Evolutionary conservation across 116 monocot genomes (phyloP).

Genomic region (Posidonia oceanica): DNA sequence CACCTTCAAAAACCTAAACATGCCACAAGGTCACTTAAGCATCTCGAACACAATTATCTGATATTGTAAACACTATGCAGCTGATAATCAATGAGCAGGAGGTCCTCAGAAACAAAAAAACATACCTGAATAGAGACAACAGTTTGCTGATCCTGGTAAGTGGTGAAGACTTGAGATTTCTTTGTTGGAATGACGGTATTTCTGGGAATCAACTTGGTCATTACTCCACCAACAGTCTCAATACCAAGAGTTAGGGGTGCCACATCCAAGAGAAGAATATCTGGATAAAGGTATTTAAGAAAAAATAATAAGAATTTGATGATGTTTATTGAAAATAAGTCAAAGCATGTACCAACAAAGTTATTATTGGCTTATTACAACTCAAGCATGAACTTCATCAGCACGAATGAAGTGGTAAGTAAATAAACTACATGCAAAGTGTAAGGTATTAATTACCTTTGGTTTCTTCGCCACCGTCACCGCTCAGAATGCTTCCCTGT

Average conservation of each 20-base stretch:
- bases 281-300: slow-evolving; percentile 9
- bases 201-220: slow-evolving; percentile 62
- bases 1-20: slow-evolving; percentile 42
- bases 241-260: slow-evolving; percentile 53
- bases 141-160: slow-evolving; percentile 55
- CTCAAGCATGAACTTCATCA: too few species aligned
- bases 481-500: slow-evolving; percentile 53
- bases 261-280: slow-evolving; percentile 56
- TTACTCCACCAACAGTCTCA: slow-evolving; percentile 62
- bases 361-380: not conserved
- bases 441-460: slow-evolving; percentile 23
- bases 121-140: slow-evolving; percentile 45
- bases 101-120: too few species aligned
- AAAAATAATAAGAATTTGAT: not conserved
- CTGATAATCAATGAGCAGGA: not conserved
- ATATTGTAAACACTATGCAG: not conserved
- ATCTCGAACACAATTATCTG: not conserved
- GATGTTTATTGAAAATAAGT: too few species aligned
- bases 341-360: not conserved
- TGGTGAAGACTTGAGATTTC: slow-evolving; percentile 59
- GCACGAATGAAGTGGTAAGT: not conserved
- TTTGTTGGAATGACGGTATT: slow-evolving; percentile 60
- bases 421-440: too few species aligned
- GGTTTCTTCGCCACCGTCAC: slow-evolving; percentile 49
- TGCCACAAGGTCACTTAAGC: not conserved